A percentile compares a stretch with the other conserved stretches of the same genome.
Conservation (phyloP, 1,284 basidiomycete genomes). For the Spongispora temasekensis region DNA sequence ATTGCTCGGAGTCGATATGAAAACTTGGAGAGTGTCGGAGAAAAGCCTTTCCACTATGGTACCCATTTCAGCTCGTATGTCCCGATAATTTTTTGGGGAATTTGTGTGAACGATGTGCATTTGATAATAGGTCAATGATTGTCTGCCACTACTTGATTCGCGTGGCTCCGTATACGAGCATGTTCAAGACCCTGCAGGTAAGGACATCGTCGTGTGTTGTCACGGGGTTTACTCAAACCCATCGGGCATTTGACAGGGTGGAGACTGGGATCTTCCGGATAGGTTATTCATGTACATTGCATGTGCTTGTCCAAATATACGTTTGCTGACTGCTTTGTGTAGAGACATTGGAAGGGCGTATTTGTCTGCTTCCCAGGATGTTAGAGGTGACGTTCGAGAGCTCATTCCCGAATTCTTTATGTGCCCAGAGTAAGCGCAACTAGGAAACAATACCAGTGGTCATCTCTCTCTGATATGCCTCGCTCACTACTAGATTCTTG, state of each 20-base stretch:
- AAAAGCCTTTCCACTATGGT: constrained; percentile 90
- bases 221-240: neutral
- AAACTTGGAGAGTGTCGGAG: constrained; percentile 79
- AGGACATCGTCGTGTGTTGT: neutral
- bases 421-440: constrained; percentile 60
- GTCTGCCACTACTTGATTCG: constrained; percentile 95
- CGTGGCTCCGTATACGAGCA: constrained; percentile 86
- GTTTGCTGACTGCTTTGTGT: constrained; percentile 9
- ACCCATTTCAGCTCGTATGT: constrained; percentile 86
- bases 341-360: constrained; percentile 80
- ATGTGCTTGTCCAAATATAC: neutral
- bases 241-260: constrained; percentile 54
- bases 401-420: constrained; percentile 93
- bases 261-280: constrained; percentile 97
- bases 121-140: constrained; percentile 73
- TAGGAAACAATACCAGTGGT: neutral
- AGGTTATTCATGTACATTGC: constrained; percentile 74
- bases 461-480: constrained; percentile 17
- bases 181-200: constrained; percentile 87
- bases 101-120: neutral
- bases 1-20: constrained; percentile 76
- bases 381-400: constrained; percentile 92
- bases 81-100: neutral
- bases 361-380: constrained; percentile 82
- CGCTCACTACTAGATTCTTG: constrained; percentile 61